Conservation (phyloP, 2,329 filamentous ascomycete species). For the Sclerotinia minor region DNA sequence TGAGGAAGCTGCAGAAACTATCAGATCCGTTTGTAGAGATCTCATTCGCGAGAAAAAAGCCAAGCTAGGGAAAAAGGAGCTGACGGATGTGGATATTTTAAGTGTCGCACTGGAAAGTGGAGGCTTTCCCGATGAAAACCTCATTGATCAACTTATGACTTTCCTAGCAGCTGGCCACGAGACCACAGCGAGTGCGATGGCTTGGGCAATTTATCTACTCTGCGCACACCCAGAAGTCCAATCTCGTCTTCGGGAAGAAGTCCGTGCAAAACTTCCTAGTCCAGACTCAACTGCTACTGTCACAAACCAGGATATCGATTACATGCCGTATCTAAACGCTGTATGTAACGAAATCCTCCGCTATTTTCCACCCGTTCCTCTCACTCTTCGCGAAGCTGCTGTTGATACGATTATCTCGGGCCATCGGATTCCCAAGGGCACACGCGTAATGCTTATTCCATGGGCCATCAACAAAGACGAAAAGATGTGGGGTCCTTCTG, state of each 20-base stretch:
- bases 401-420: slow-evolving; percentile 65
- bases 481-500: slow-evolving; percentile 74
- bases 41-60: slow-evolving; percentile 71
- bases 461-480: slow-evolving; percentile 69
- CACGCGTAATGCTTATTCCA: slow-evolving; percentile 63
- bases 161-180: slow-evolving; percentile 83
- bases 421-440: slow-evolving; percentile 67
- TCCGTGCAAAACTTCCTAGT: slow-evolving; percentile 61
- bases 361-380: slow-evolving; percentile 68
- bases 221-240: slow-evolving; percentile 66
- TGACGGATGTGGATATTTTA: slow-evolving; percentile 69
- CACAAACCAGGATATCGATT: slow-evolving; percentile 62
- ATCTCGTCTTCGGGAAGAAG: slow-evolving; percentile 64
- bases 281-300: slow-evolving; percentile 46
- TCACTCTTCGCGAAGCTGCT: slow-evolving; percentile 66
- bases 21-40: slow-evolving; percentile 65
- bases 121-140: slow-evolving; percentile 72
- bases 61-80: slow-evolving; percentile 51
- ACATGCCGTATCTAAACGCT: slow-evolving; percentile 76
- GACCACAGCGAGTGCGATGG: slow-evolving; percentile 73
- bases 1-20: slow-evolving; percentile 53
- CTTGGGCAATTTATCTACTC: slow-evolving; percentile 75
- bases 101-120: slow-evolving; percentile 77
- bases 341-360: slow-evolving; percentile 77
- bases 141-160: slow-evolving; percentile 89